These are phyloP conservation scores for Neurospora hispaniola DNA, from an alignment of 495 filamentous ascomycete genomes.

Conservation along the genomic window DNA sequence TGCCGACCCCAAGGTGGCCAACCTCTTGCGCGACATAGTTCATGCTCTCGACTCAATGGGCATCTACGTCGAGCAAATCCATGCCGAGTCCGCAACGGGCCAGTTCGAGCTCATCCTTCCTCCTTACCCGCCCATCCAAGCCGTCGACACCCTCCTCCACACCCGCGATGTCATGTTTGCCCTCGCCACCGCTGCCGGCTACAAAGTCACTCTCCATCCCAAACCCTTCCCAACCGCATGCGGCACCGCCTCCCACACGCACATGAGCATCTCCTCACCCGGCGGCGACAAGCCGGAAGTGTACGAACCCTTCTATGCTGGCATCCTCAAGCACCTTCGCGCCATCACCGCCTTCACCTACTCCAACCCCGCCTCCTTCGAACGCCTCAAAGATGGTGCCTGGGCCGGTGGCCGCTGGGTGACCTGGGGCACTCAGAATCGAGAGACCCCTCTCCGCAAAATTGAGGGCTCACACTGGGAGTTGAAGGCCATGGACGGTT, in stretches of 20 bases:
- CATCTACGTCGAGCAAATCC: conserved; percentile 63
- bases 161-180: conserved; percentile 57
- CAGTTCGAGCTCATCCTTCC: conserved; percentile 78
- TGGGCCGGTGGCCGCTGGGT: conserved; percentile 73
- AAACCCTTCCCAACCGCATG: conserved; percentile 50
- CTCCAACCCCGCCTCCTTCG: conserved; percentile 48
- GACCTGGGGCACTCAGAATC: conserved; percentile 67
- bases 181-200: conserved; percentile 45
- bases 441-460: conserved; percentile 56
- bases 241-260: conserved; percentile 58
- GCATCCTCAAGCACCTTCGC: conserved; percentile 51
- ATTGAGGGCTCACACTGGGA: conserved; percentile 58
- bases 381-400: conserved; percentile 48
- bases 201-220: conserved; percentile 69
- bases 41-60: conserved; percentile 45
- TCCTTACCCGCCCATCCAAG: conserved; percentile 50
- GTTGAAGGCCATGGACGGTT: conserved; percentile 56
- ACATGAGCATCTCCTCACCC: conserved; percentile 49
- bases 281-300: conserved; percentile 26
- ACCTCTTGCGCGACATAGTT: conserved; percentile 54
- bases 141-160: conserved; percentile 63
- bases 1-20: conserved; percentile 42
- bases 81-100: conserved; percentile 62
- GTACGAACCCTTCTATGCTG: conserved; percentile 52
- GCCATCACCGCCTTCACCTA: conserved; percentile 59